Conservation (phyloP, 306 rosid genomes). For the Pachyrhizus erosus region DNA sequence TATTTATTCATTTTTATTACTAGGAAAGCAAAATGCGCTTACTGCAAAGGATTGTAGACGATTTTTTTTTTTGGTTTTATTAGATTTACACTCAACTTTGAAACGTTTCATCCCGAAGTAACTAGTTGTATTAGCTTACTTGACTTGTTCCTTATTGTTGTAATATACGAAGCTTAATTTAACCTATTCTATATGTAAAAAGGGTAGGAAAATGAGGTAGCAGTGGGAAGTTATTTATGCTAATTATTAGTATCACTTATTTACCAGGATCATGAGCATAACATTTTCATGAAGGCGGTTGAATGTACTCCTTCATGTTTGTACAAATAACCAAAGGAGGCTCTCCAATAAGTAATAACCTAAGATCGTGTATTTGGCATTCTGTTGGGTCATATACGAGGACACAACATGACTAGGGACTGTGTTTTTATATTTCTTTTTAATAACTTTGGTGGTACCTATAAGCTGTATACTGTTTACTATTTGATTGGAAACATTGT, state of each 20-base stretch:
- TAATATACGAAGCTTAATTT: not conserved
- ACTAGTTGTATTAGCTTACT: not conserved
- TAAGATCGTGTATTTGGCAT: not conserved
- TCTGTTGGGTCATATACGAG: constrained; percentile 9
- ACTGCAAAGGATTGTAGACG: not conserved
- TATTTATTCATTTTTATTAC: not conserved
- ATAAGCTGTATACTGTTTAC: not conserved
- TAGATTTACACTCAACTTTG: constrained; percentile 25
- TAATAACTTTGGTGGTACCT: not conserved
- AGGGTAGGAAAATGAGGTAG: not conserved
- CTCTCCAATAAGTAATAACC: not conserved
- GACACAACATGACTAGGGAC: not conserved
- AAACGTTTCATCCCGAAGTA: not conserved
- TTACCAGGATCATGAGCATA: not conserved
- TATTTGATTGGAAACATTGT: not conserved
- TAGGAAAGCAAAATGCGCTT: not conserved
- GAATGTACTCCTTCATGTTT: constrained; percentile 9
- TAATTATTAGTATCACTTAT: not conserved
- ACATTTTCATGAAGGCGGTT: not conserved
- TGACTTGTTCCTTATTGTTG: constrained; percentile 15
- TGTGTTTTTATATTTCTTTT: not conserved
- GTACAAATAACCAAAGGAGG: constrained; percentile 25
- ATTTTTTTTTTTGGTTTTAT: too few species aligned
- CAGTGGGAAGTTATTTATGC: constrained; percentile 5
- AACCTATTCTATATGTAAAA: not conserved